phyloP scores from a whole-genome alignment of 176 grass and related monocot species.

The Saccharum spontaneum region DNA sequence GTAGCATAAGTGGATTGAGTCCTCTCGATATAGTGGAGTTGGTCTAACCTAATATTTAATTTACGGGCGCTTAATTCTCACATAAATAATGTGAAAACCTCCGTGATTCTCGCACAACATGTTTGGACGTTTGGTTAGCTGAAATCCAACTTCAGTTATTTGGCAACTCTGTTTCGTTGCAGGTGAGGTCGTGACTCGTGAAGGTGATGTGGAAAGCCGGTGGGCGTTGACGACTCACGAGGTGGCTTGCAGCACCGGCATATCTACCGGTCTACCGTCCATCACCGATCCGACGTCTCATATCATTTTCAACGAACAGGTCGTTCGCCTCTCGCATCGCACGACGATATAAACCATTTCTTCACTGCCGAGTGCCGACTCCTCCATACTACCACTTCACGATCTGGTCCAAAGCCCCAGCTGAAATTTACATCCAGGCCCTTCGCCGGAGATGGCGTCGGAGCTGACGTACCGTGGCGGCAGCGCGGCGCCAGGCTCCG shows the following conservation, averaged over 20 bases:
- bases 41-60: too few relatives aligned
- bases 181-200: neutral
- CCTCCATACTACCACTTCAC: neutral
- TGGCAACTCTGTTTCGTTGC: neutral
- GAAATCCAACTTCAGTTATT: neutral
- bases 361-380: neutral
- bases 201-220: neutral
- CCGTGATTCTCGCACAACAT: neutral
- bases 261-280: neutral
- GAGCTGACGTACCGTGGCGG: constrained; percentile 70
- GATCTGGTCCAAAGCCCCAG: neutral
- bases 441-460: constrained; percentile 60
- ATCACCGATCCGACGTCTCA: neutral
- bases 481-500: constrained; percentile 20
- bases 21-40: too few relatives aligned
- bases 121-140: neutral
- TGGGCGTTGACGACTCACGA: neutral
- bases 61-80: neutral
- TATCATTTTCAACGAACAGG: constrained; percentile 2
- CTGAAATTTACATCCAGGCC: constrained; percentile 12
- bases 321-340: neutral
- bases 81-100: neutral
- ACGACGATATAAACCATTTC: neutral
- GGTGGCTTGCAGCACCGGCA: neutral
- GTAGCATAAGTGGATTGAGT: too few relatives aligned